Base-by-base conservation (phyloP, 768 basidiomycete genomes). In the Lactarius akahatsu region DNA sequence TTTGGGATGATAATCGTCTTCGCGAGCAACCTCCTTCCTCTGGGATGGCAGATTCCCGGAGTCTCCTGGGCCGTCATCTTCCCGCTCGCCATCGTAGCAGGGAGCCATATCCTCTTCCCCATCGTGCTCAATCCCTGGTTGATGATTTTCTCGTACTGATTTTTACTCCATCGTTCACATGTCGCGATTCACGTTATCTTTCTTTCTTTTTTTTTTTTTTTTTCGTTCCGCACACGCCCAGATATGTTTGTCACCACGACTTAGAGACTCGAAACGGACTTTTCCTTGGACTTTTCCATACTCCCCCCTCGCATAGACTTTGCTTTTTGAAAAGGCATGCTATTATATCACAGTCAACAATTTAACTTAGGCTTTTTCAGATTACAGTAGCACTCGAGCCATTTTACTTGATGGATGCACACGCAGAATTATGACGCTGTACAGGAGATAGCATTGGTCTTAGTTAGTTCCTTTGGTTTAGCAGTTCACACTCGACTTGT, bases 81-180 rank as follows among this genome's bases (percentile, higher is more conserved):
- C 7, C 94, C 94, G 5, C 80, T 94, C 18, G 84, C 83, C 1
- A 77, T 92, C 63, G 86, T 88, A 0, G 81, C 83, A 6, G 81
- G 81, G 1, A 85, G 84, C 56, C 91, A 93, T 65, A 80, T 92
- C 11, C 75, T 92, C 20, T 91, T 87, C 77, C 93, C 93, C 13
- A 89, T 96, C 63, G 86, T 93, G 23, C 83, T 95, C 50, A 95
- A 95, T 71, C 94, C 92, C 0, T 92, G 89, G 89, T 78, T 94
- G 62, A 91, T 92, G 89, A 90, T 92, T 55, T 94, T 93, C 77
- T 88, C 86, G 0, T 85, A 84, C 66, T 81, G 71, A 75, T 52
- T 32, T 32, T 8, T 18, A 40, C 16, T 50, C 11, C 5, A 6
- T 13, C 10, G 11, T 28, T 50, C 26, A 8, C 43, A 30, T 6